phyloP scores from a whole-genome alignment of 2,329 filamentous ascomycete species.

The Claviceps maximensis region DNA sequence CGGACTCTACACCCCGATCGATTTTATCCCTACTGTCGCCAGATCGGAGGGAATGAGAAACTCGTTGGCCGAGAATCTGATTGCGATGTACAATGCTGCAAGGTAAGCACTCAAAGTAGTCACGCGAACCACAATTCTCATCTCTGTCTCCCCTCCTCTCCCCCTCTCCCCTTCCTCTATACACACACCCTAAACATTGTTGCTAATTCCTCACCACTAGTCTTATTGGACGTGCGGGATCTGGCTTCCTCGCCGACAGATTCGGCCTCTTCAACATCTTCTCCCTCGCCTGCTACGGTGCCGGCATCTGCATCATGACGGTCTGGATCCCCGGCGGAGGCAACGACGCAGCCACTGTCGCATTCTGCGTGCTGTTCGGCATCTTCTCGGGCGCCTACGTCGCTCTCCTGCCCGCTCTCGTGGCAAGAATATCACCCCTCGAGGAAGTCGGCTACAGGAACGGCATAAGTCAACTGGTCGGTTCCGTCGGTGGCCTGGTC shows the following conservation, averaged over 20 bases:
- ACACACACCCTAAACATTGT: not conserved
- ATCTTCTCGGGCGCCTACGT: conserved; percentile 18
- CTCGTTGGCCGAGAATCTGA: conserved; percentile 11
- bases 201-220: conserved; percentile 5
- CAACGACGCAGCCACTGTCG: conserved; percentile 12
- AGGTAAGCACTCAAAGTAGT: conserved; percentile 3
- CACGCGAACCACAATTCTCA: not conserved
- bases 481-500: conserved; percentile 9
- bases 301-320: conserved; percentile 17
- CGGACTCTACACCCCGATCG: conserved; percentile 19
- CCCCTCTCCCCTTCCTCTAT: too few species aligned
- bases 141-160: not conserved
- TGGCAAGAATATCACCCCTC: conserved; percentile 37
- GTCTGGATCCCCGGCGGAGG: conserved; percentile 21
- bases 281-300: conserved; percentile 28
- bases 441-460: conserved; percentile 40
- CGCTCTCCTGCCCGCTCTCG: conserved; percentile 13
- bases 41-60: conserved; percentile 8
- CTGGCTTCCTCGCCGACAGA: conserved; percentile 12
- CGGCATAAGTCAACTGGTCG: conserved; percentile 19
- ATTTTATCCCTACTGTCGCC: conserved; percentile 13
- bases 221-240: conserved; percentile 12
- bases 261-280: conserved; percentile 18
- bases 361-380: conserved; percentile 17
- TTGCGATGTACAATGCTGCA: conserved; percentile 13